phyloP scores from a whole-genome alignment of 805 yeast species.

The Suhomyces faveliae region DNA sequence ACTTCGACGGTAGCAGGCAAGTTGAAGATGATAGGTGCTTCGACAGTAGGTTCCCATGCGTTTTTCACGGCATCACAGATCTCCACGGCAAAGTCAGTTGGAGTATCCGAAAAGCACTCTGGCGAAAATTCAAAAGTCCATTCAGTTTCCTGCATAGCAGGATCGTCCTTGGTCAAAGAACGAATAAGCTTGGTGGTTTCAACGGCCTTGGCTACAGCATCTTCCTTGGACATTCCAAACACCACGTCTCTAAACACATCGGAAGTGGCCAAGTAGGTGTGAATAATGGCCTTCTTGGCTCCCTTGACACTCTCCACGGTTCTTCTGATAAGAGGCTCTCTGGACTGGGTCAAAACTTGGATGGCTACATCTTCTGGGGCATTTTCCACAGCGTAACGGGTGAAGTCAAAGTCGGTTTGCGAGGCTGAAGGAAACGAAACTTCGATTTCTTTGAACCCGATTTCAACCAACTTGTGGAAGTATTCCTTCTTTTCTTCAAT shows the following conservation, averaged over 20 bases:
- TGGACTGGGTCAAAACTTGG: slow-evolving; percentile 74
- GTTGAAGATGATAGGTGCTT: slow-evolving; percentile 72
- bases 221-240: slow-evolving; percentile 67
- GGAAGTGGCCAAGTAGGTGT: slow-evolving; percentile 73
- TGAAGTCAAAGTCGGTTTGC: slow-evolving; percentile 79
- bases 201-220: slow-evolving; percentile 66
- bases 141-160: slow-evolving; percentile 56
- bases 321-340: slow-evolving; percentile 70
- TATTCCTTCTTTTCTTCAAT: slow-evolving; percentile 71
- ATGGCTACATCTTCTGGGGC: slow-evolving; percentile 74
- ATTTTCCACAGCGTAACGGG: slow-evolving; percentile 73
- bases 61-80: slow-evolving; percentile 77
- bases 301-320: slow-evolving; percentile 73
- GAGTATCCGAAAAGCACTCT: slow-evolving; percentile 75
- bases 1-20: slow-evolving; percentile 82
- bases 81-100: slow-evolving; percentile 68
- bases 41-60: slow-evolving; percentile 78
- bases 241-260: slow-evolving; percentile 75
- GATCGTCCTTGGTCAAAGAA: slow-evolving; percentile 73
- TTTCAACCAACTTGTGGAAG: slow-evolving; percentile 66
- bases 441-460: slow-evolving; percentile 80
- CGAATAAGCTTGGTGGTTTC: slow-evolving; percentile 67
- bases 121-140: slow-evolving; percentile 80
- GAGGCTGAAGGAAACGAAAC: slow-evolving; percentile 81
- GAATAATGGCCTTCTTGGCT: slow-evolving; percentile 70